A percentile compares a stretch with the other conserved stretches of the same genome.
Evolutionary conservation across 2,329 filamentous ascomycete species (phyloP).

Genomic region (Pseudogymnoascus sp.): DNA sequence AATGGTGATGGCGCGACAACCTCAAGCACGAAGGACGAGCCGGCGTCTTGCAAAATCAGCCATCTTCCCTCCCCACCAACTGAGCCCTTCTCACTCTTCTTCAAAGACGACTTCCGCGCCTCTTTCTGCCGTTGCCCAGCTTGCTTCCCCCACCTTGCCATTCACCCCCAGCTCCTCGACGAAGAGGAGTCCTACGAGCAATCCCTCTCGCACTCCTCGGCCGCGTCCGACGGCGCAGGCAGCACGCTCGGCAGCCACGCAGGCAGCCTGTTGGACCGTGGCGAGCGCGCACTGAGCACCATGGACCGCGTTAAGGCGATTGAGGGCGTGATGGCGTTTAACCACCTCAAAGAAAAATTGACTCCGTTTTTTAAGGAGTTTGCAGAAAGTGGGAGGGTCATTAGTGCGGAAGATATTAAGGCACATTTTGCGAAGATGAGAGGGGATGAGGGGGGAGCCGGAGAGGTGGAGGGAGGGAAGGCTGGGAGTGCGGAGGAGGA

Average conservation of each 20-base stretch:
- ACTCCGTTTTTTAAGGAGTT: constrained; percentile 92
- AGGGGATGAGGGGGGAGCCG: constrained; percentile 62
- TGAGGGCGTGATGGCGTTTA: constrained; percentile 97
- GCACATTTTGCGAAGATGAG: constrained; percentile 90
- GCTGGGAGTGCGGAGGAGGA: constrained; percentile 27
- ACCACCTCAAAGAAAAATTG: constrained; percentile 91
- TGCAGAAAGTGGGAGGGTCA: constrained; percentile 80
- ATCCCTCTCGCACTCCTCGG: constrained; percentile 64
- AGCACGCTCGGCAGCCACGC: constrained; percentile 55
- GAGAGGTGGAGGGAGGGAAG: constrained; percentile 20
- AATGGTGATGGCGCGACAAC: constrained; percentile 4
- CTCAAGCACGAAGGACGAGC: background rate
- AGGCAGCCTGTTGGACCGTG: constrained; percentile 79
- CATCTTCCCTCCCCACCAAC: constrained; percentile 48
- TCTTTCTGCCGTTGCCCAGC: constrained; percentile 72
- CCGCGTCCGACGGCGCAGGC: constrained; percentile 44
- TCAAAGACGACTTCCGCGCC: constrained; percentile 71
- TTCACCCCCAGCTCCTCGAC: constrained; percentile 77
- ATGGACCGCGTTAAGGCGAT: constrained; percentile 91
- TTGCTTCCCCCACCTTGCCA: constrained; percentile 69
- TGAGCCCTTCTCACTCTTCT: constrained; percentile 72
- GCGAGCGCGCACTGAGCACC: constrained; percentile 84
- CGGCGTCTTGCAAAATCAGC: constrained; percentile 51
- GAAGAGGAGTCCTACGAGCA: constrained; percentile 94
- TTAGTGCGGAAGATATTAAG: constrained; percentile 94